phyloP scores from a whole-genome alignment of 1,284 basidiomycete genomes.

The Irpex sp. region DNA sequence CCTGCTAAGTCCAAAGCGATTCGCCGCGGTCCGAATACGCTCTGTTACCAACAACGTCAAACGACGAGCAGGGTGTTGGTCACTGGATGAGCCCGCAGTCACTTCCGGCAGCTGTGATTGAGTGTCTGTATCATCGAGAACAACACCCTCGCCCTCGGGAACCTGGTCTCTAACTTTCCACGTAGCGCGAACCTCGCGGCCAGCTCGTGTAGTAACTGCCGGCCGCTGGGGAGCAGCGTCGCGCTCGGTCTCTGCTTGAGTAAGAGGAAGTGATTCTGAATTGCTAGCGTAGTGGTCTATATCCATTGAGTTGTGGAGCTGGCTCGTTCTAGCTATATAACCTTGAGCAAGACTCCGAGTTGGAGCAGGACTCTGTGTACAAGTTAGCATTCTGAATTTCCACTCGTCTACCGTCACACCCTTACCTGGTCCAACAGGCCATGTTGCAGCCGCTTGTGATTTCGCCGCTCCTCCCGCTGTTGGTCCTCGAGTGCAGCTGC shows the following conservation, averaged over 20 bases:
- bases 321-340: too few relatives aligned
- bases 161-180: neutral
- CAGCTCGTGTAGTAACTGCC: neutral
- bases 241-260: neutral
- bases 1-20: neutral
- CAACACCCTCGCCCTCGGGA: neutral
- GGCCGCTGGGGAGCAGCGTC: neutral
- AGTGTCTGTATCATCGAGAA: neutral
- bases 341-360: too few relatives aligned
- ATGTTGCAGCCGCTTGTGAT: neutral
- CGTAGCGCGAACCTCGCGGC: neutral
- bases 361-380: too few relatives aligned
- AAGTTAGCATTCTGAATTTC: too few relatives aligned
- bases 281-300: too few relatives aligned
- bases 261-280: neutral
- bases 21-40: neutral
- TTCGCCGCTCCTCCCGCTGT: neutral
- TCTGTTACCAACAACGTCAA: neutral
- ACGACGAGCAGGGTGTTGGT: neutral
- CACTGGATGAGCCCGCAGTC: neutral
- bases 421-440: neutral
- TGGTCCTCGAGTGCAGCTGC: neutral
- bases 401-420: too few relatives aligned
- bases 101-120: neutral
- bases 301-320: too few relatives aligned